Base-by-base conservation (phyloP, 2,329 filamentous ascomycete species). In the Calonectria hawksworthii region DNA sequence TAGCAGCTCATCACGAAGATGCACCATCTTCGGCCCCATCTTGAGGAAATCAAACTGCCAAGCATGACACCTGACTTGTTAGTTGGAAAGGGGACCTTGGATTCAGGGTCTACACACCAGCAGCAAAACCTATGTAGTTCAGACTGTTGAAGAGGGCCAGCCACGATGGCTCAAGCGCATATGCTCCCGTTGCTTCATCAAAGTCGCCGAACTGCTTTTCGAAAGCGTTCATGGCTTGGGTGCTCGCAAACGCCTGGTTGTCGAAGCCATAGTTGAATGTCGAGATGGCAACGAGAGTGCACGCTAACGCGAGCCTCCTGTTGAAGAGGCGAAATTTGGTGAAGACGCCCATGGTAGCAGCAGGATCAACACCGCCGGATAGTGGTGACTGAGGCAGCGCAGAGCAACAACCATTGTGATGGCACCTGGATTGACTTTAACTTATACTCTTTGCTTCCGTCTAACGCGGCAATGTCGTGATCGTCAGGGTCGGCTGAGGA, bases 261-360 rank as follows among this genome's bases (percentile, higher is more conserved):
- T 86, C 85, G 23, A 86, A 85, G 34, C 85, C 85, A 81, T 85
- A 86, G 69, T 86, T 86, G 70, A 86, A 83, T 0, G 80, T 81
- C 0, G 83, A 85, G 4, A 86, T 74, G 14, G 84, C 84, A 41
- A 86, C 84, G 38, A 86, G 69, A 1, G 74, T 52, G 23, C 76
- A 75, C 3, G 80, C 77, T 0, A 79, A 66, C 0, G 74, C 67
- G 9, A 82, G 74, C 1, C 70, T 52, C 13, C 30, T 44, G 30
- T 82, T 83, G 65, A 83, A 82, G 72, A 73, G 77, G 2, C 77
- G 77, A 23, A 79, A 78, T 36, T 79, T 79, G 5, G 75, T 64
- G 44, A 79, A 78, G n/a, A 72, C 69, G 2, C 67, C 76, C 77
- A 79, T 79, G 44, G n/a, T 68, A 54, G 10, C 32, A 26, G 61